Evolutionary conservation across 1,284 basidiomycete species (phyloP).

Genomic region (Exsudoporus floridanus): DNA sequence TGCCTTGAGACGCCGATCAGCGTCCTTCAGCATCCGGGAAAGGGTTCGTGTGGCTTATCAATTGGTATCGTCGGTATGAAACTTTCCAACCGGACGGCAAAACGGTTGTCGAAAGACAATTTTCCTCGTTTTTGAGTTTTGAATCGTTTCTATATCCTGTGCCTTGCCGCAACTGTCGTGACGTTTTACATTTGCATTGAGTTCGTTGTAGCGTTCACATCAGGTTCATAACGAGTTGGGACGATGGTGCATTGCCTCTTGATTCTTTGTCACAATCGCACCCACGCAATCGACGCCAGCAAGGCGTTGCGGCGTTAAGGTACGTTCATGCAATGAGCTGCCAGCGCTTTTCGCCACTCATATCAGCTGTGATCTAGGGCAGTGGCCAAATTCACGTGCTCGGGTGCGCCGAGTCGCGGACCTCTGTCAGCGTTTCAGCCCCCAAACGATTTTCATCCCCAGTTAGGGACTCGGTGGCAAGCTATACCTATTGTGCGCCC

Average conservation of each 20-base stretch:
- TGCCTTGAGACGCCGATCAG: slow-evolving; percentile 18
- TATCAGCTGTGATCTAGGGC: slow-evolving; percentile 3
- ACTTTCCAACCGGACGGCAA: slow-evolving; percentile 3
- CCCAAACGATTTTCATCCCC: not conserved
- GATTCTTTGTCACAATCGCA: not conserved
- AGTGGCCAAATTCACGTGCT: not conserved
- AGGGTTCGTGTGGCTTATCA: not conserved
- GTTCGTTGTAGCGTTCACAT: not conserved
- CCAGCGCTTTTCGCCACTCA: not conserved
- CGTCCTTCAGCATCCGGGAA: not conserved
- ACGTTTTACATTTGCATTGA: slow-evolving; percentile 7
- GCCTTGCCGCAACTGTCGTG: not conserved
- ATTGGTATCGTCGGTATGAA: not conserved
- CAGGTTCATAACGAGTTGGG: not conserved
- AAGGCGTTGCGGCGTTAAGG: slow-evolving; percentile 3
- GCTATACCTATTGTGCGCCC: not conserved
- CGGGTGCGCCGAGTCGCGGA: no score
- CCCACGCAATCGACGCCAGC: not conserved
- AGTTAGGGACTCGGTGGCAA: not conserved
- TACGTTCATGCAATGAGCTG: not conserved
- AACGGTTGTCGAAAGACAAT: slow-evolving; percentile 3
- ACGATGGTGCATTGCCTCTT: slow-evolving; percentile 2
- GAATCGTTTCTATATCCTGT: not conserved
- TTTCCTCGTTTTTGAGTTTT: not conserved
- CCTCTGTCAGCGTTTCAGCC: no score